These are phyloP conservation scores for Ceratobasidium sp. DNA, from an alignment of 1,284 basidiomycete species.

Conservation along the genomic window DNA sequence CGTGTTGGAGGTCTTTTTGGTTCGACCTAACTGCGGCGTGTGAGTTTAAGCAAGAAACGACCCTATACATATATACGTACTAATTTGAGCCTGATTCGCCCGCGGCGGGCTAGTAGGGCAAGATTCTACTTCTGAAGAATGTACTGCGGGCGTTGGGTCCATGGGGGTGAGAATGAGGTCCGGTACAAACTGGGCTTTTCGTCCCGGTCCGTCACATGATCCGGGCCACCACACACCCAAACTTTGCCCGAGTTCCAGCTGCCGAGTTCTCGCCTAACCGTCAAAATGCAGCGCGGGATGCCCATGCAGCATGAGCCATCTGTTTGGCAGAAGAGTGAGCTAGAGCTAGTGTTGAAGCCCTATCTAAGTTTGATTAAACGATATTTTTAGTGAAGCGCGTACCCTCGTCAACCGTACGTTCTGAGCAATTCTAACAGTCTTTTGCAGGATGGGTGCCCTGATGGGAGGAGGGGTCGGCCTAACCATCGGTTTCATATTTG, in stretches of 20 bases:
- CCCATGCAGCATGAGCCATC: constrained; percentile 59
- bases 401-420: neutral
- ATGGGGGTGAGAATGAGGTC: constrained; percentile 28
- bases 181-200: neutral
- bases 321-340: constrained; percentile 74
- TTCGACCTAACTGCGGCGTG: constrained; percentile 75
- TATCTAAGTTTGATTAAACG: neutral
- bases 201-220: constrained; percentile 32
- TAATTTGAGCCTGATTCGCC: constrained; percentile 85
- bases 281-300: constrained; percentile 56
- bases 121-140: neutral
- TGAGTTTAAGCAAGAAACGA: neutral
- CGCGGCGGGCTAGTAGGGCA: constrained; percentile 59
- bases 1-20: constrained; percentile 82
- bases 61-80: constrained; percentile 58
- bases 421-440: constrained; percentile 3
- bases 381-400: constrained; percentile 43
- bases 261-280: constrained; percentile 10
- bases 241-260: constrained; percentile 21
- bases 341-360: neutral
- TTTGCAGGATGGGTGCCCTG: constrained; percentile 82
- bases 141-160: neutral
- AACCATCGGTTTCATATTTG: constrained; percentile 96
- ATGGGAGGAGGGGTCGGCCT: constrained; percentile 93
- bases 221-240: constrained; percentile 8